These are phyloP conservation scores for Mollisia scopiformis DNA, from an alignment of 2,329 filamentous ascomycete species.

Conservation along the genomic window DNA sequence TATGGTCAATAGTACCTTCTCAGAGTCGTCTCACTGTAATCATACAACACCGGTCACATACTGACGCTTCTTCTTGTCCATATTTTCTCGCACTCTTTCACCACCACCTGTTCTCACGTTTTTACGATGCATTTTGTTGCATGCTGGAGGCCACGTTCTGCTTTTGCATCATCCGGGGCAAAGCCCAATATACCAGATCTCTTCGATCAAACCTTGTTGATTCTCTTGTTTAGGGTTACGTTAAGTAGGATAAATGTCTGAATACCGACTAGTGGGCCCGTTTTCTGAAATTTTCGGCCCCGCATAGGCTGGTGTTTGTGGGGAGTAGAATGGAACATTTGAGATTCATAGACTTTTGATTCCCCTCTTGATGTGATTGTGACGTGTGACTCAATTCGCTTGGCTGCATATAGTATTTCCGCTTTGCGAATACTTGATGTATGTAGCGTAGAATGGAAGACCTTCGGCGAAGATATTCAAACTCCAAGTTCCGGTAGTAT, in stretches of 20 bases:
- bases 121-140: conserved; percentile 3
- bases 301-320: no score
- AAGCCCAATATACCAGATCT: conserved; percentile 19
- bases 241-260: neutral
- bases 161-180: conserved; percentile 4
- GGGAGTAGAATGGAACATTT: no score
- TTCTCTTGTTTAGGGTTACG: conserved; percentile 15
- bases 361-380: no score
- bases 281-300: no score
- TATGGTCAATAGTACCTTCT: conserved; percentile 24
- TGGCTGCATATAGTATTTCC: no score
- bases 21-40: neutral
- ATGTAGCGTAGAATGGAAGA: no score
- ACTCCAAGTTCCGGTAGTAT: no score
- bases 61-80: conserved; percentile 7
- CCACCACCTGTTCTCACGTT: neutral
- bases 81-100: conserved; percentile 8
- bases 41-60: conserved; percentile 1
- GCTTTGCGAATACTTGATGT: no score
- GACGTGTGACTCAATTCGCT: no score
- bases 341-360: no score
- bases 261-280: no score
- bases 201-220: conserved; percentile 13
- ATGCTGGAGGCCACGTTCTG: conserved; percentile 2
- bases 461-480: no score